These are phyloP conservation scores for Jackrogersella minutella DNA, from an alignment of 495 filamentous ascomycete species.

Conservation along the genomic window DNA sequence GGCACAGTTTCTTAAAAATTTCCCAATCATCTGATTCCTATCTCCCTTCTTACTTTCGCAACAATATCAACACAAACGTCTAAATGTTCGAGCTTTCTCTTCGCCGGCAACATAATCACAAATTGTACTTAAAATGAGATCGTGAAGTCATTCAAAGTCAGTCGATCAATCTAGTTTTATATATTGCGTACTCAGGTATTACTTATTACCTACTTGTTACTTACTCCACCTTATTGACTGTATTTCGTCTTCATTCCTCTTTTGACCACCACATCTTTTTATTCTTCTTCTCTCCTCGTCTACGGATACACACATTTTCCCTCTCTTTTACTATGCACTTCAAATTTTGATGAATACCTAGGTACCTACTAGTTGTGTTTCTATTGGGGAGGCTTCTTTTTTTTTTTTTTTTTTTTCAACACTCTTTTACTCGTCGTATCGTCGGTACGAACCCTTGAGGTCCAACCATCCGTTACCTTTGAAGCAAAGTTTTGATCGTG, in stretches of 20 bases:
- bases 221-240: background rate
- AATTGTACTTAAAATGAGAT: slow-evolving; percentile 6
- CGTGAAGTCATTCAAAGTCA: background rate
- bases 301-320: background rate
- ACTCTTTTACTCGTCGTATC: background rate
- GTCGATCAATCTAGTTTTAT: background rate
- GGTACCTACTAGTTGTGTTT: background rate
- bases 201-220: background rate
- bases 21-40: background rate
- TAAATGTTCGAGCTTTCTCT: background rate
- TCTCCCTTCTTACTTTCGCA: background rate
- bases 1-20: too few relatives aligned
- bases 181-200: too few relatives aligned
- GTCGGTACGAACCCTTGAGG: slow-evolving; percentile 1
- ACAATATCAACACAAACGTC: background rate
- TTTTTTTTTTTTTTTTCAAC: background rate
- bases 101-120: background rate
- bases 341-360: background rate
- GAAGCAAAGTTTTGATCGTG: slow-evolving; percentile 1
- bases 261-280: background rate
- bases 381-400: too few relatives aligned
- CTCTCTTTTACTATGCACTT: background rate
- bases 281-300: too few relatives aligned
- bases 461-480: background rate
- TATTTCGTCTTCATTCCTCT: background rate